Percentiles rank a stretch among this genome's conserved stretches.
phyloP scores from a whole-genome alignment of 257 asterid genomes.

The Solanum chmielewskii region DNA sequence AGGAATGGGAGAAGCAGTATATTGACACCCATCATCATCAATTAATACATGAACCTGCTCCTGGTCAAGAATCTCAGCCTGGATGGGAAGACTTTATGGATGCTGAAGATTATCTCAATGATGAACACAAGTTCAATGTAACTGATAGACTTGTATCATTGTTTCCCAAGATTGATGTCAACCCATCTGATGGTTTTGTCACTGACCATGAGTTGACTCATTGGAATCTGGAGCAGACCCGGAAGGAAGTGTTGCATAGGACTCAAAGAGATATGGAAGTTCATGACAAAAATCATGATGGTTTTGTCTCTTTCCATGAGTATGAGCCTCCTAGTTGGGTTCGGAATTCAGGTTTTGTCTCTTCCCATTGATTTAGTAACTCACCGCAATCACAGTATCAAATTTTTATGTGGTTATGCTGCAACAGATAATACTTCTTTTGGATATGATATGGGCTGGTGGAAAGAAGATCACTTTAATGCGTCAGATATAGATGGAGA shows the following conservation, averaged over 20 bases:
- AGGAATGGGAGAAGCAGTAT: constrained; percentile 63
- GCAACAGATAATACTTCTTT: constrained; percentile 45
- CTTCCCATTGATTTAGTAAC: not conserved
- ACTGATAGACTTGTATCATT: constrained; percentile 59
- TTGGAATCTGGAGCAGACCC: constrained; percentile 74
- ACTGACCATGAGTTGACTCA: constrained; percentile 58
- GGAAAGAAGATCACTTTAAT: constrained; percentile 94
- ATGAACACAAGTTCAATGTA: constrained; percentile 77
- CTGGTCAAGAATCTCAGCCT: constrained; percentile 56
- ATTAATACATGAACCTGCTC: constrained; percentile 25
- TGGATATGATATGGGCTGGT: constrained; percentile 91
- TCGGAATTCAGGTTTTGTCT: constrained; percentile 28
- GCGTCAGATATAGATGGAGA: constrained; percentile 92
- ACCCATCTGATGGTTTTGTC: constrained; percentile 64
- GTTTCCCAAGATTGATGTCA: constrained; percentile 81
- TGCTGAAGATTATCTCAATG: constrained; percentile 88
- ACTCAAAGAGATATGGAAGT: constrained; percentile 76
- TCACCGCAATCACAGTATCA: not conserved
- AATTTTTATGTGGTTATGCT: not conserved
- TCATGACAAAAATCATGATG: constrained; percentile 89
- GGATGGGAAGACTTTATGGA: constrained; percentile 92
- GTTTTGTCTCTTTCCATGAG: constrained; percentile 62
- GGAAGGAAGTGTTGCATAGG: constrained; percentile 74
- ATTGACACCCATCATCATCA: constrained; percentile 37
- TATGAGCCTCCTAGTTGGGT: constrained; percentile 94